These are phyloP conservation scores for Wickerhamomyces subpelliculosus DNA, from an alignment of 805 yeast genomes.

Conservation along the genomic window DNA sequence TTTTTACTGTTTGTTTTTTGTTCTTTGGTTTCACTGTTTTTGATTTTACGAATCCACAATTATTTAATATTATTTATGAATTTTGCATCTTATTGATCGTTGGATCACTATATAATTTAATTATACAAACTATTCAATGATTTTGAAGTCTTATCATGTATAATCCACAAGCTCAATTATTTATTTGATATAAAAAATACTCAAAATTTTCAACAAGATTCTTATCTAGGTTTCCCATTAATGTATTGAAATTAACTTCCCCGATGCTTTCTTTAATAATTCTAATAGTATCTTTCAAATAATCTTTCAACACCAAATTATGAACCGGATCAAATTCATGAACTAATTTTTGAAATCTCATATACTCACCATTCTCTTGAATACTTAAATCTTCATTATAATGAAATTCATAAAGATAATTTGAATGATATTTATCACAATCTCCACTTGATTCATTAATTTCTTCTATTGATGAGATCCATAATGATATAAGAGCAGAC, in stretches of 20 bases:
- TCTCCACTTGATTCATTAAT: constrained; percentile 61
- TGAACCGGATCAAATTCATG: constrained; percentile 45
- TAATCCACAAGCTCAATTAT: not conserved
- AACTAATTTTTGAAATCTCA: constrained; percentile 32
- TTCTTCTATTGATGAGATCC: constrained; percentile 64
- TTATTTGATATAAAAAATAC: constrained; percentile 11
- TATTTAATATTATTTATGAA: no score
- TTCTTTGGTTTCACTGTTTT: no score
- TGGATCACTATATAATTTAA: no score
- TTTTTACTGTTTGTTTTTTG: no score
- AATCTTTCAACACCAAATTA: constrained; percentile 40
- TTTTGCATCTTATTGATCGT: no score
- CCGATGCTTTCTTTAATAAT: constrained; percentile 9
- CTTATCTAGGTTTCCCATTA: constrained; percentile 7
- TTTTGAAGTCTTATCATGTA: no score
- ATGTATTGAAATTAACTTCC: constrained; percentile 2
- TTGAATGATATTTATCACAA: constrained; percentile 43
- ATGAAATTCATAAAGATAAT: constrained; percentile 26
- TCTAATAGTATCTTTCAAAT: constrained; percentile 27
- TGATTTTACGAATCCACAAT: no score
- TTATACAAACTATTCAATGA: no score
- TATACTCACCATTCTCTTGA: constrained; percentile 34
- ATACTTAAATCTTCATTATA: constrained; percentile 17
- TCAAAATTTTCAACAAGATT: constrained; percentile 19
- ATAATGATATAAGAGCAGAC: constrained; percentile 30